Evolutionary conservation across 345 rosid species (phyloP).

Genomic region (Carallia brachiata): DNA sequence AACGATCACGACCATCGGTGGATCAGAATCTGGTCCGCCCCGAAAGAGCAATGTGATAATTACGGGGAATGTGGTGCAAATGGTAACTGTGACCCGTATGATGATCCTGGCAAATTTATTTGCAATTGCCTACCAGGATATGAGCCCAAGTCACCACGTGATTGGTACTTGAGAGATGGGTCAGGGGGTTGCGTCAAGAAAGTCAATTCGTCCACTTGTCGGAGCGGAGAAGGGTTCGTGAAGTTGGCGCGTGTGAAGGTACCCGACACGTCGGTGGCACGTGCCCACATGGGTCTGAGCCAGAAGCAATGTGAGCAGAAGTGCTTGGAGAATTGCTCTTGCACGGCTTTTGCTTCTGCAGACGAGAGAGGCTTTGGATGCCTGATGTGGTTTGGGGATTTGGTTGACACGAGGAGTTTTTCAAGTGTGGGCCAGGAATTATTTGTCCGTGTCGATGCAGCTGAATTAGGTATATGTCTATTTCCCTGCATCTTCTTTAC

Average conservation of each 20-base stretch:
- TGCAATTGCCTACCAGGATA: slow-evolving; percentile 72
- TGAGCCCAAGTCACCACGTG: slow-evolving; percentile 47
- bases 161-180: slow-evolving; percentile 58
- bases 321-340: slow-evolving; percentile 36
- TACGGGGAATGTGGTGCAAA: slow-evolving; percentile 61
- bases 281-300: slow-evolving; percentile 4
- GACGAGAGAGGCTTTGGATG: slow-evolving; percentile 30
- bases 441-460: slow-evolving; percentile 16
- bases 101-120: slow-evolving; percentile 36
- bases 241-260: slow-evolving; percentile 21
- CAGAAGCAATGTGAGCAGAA: slow-evolving; percentile 22
- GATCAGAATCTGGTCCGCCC: slow-evolving; percentile 50
- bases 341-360: slow-evolving; percentile 29
- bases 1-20: slow-evolving; percentile 36
- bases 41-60: slow-evolving; percentile 62
- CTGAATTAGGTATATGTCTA: slow-evolving; percentile 16
- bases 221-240: slow-evolving; percentile 30
- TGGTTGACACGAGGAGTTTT: slow-evolving; percentile 18
- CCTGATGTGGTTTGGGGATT: slow-evolving; percentile 32
- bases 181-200: slow-evolving; percentile 53
- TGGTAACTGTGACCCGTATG: slow-evolving; percentile 41
- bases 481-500: too few species aligned
- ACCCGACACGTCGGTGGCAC: slow-evolving; percentile 17
- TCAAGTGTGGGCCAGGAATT: slow-evolving; percentile 16
- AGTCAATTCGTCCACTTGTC: slow-evolving; percentile 1